Conservation (phyloP, 1,284 basidiomycete genomes). For the Pyrrhoderma lamaoense region DNA sequence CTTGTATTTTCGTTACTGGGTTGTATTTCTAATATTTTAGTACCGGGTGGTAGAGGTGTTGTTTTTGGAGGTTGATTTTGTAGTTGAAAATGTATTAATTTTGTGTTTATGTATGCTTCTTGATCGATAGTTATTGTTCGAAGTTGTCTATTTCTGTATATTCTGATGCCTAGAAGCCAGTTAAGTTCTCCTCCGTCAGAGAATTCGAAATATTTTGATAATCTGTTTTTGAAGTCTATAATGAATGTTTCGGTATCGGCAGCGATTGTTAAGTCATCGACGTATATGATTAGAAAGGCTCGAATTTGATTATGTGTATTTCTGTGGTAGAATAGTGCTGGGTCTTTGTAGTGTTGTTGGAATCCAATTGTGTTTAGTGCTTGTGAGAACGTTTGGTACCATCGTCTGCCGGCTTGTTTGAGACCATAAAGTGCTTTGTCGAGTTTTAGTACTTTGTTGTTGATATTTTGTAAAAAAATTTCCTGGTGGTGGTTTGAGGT, state of each 20-base stretch:
- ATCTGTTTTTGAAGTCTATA: conserved; percentile 28
- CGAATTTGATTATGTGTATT: not conserved
- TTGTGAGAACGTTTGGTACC: conserved; percentile 20
- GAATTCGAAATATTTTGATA: conserved; percentile 23
- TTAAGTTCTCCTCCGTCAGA: conserved; percentile 4
- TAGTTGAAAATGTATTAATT: conserved; percentile 21
- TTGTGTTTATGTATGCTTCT: conserved; percentile 22
- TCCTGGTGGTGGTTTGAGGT: conserved; percentile 21
- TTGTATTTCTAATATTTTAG: not conserved
- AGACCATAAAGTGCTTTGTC: conserved; percentile 23
- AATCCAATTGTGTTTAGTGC: conserved; percentile 23
- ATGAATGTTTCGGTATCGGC: conserved; percentile 17
- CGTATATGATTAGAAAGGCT: conserved; percentile 12
- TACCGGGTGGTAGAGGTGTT: no score
- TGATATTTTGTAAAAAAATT: not conserved
- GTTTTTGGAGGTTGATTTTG: conserved; percentile 15
- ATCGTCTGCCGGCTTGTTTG: conserved; percentile 22
- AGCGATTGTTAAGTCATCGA: conserved; percentile 16
- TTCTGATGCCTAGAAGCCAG: not conserved
- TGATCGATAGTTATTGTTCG: conserved; percentile 28
- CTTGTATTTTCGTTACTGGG: conserved; percentile 25
- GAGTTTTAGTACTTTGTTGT: conserved; percentile 20
- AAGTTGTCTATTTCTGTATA: conserved; percentile 17
- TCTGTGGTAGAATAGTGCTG: conserved; percentile 25
- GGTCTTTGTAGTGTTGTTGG: conserved; percentile 23